Conservation (phyloP, 257 asterid species). For the Ehretia macrophylla region DNA sequence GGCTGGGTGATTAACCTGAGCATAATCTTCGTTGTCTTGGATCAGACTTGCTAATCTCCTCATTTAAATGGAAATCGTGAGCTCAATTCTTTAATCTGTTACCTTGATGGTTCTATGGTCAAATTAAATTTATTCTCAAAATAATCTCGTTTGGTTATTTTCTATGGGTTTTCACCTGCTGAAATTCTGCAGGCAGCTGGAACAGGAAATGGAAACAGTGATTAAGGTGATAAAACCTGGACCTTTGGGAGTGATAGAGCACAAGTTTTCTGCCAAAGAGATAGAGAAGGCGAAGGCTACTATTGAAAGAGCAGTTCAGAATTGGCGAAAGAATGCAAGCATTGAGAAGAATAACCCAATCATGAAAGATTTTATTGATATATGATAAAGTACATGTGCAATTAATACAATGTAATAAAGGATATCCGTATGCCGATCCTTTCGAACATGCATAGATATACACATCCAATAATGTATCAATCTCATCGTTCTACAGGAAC, state of each 20-base stretch:
- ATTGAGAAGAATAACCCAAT: constrained; percentile 51
- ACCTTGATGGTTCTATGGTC: background rate
- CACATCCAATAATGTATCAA: background rate
- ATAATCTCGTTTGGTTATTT: background rate
- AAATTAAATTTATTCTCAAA: background rate
- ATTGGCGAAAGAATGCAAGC: constrained; percentile 65
- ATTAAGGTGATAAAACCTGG: constrained; percentile 86
- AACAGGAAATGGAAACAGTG: constrained; percentile 87
- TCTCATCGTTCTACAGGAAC: background rate
- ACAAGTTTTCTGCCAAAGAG: constrained; percentile 78
- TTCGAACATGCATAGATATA: background rate
- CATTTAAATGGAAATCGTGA: background rate
- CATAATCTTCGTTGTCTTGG: too few relatives aligned
- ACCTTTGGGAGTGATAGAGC: constrained; percentile 85
- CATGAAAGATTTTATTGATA: constrained; percentile 66
- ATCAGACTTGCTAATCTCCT: too few relatives aligned
- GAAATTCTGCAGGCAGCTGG: constrained; percentile 71
- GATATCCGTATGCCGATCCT: background rate
- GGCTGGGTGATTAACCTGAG: too few relatives aligned
- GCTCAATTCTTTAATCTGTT: background rate
- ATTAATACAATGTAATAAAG: background rate
- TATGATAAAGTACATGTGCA: constrained; percentile 6
- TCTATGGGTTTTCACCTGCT: constrained; percentile 7
- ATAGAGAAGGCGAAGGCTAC: constrained; percentile 52
- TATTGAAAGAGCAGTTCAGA: constrained; percentile 62